These are phyloP conservation scores for Phalaenopsis hybrid DNA, from an alignment of 116 monocot genomes.

Conservation along the genomic window DNA sequence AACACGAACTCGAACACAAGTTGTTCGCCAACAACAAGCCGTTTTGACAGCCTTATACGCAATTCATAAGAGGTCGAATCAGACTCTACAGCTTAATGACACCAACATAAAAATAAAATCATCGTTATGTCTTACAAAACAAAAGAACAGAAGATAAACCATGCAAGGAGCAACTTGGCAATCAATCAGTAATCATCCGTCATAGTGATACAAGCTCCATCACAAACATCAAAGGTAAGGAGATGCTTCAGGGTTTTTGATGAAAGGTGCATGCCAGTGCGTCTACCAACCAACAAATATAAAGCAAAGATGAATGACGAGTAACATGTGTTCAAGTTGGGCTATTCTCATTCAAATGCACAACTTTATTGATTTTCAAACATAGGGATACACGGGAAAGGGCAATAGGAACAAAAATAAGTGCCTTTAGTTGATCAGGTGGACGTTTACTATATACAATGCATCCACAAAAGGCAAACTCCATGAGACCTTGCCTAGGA, in stretches of 20 bases:
- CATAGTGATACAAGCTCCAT: too few species aligned
- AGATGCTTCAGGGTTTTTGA: too few species aligned
- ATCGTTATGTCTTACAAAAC: background rate
- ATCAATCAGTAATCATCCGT: background rate
- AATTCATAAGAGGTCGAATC: background rate
- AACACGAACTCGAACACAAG: too few species aligned
- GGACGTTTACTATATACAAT: background rate
- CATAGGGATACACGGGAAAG: background rate
- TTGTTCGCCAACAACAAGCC: too few species aligned
- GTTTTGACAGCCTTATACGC: background rate
- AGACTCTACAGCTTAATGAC: background rate
- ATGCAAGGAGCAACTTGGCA: background rate
- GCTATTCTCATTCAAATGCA: constrained; percentile 4
- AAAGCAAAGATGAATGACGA: too few species aligned
- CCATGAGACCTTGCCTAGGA: background rate
- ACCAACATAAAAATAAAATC: background rate
- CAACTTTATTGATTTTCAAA: background rate
- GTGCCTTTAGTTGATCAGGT: background rate
- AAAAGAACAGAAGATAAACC: background rate
- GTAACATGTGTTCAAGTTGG: background rate
- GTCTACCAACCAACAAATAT: too few species aligned
- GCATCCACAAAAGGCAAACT: background rate
- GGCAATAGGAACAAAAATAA: background rate
- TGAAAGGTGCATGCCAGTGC: too few species aligned
- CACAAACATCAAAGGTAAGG: too few species aligned